A percentile compares a stretch with the other conserved stretches of the same genome.
These are phyloP conservation scores for Blumeriella jaapii DNA, from an alignment of 2,329 filamentous ascomycete species.

Conservation along the genomic window DNA sequence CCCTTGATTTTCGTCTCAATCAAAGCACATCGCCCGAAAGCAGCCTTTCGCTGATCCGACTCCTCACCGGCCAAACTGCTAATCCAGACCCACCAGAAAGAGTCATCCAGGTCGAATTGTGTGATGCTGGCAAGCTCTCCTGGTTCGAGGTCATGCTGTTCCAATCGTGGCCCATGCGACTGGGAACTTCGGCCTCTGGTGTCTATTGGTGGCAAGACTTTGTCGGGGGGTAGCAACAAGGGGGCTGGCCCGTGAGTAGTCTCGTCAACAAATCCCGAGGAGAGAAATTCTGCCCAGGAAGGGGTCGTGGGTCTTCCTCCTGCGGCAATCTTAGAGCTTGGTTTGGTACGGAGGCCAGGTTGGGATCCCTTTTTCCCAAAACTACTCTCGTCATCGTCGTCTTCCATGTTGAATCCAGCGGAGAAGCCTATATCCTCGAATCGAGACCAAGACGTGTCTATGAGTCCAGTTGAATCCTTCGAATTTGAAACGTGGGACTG, in stretches of 20 bases:
- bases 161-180: slow-evolving; percentile 65
- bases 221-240: slow-evolving; percentile 79
- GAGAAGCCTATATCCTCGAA: slow-evolving; percentile 94
- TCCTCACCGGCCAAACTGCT: slow-evolving; percentile 89
- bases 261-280: slow-evolving; percentile 79
- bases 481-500: slow-evolving; percentile 65
- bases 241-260: slow-evolving; percentile 51
- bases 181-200: slow-evolving; percentile 74
- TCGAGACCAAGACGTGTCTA: slow-evolving; percentile 88
- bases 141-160: slow-evolving; percentile 64
- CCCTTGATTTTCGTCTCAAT: slow-evolving; percentile 75
- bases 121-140: slow-evolving; percentile 91
- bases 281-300: slow-evolving; percentile 96
- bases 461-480: slow-evolving; percentile 60
- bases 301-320: slow-evolving; percentile 77
- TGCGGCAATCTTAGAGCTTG: slow-evolving; percentile 49
- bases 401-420: slow-evolving; percentile 58
- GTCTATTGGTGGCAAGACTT: slow-evolving; percentile 77
- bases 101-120: slow-evolving; percentile 76
- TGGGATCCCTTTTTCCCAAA: slow-evolving; percentile 28
- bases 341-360: slow-evolving; percentile 50
- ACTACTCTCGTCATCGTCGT: slow-evolving; percentile 38
- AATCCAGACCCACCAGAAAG: slow-evolving; percentile 99
- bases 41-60: slow-evolving; percentile 71
- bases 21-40: slow-evolving; percentile 86